Base-by-base conservation (phyloP, 2,329 filamentous ascomycete species). In the Fusarium sp. region DNA sequence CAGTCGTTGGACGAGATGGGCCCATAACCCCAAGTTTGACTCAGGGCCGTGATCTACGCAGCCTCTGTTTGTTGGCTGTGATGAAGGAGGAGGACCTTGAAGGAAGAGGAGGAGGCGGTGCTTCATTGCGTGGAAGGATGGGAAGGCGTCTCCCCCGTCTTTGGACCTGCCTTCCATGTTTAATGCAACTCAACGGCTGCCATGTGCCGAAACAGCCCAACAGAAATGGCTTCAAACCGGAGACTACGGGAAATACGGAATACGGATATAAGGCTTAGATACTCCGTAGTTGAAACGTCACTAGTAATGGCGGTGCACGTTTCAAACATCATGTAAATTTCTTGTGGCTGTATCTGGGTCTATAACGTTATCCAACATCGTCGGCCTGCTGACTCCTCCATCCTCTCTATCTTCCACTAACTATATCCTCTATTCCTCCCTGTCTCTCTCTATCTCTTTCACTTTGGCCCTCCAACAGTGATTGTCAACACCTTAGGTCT, bases 401-500 rank as follows among this genome's bases (percentile, higher is more conserved):
- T 10, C 4, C 9, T 30, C 45, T 50, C 47, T 30, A 10, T 52
- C 47, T 50, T 6, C 2, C 22, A 47, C 45, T 12, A 30, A 32
- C 30, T 11, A 32, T 32, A 11, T 32, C 10, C 30, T 32, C 30
- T 30, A 30, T 30, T 8, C 9, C 30, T 30, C 27, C 8, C 17
- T 2, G 17, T 25, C 45, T 25, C 43, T 14, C 22, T 50, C 45
- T 30, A 17, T 47, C 8, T n/a, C 4, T 20, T 4, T 38, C 40
- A 68, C 33, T 58, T 27, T 15, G 47, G 40, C 54, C 70, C 88
- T 14, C 90, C 90, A 37, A 92, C 83, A 3, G 85, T 86, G 59
- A 92, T 85, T 1, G 87, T 90, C 75, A 92, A 84, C 68, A 89
- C 76, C 79, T 84, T 81, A 1, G 91, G 91, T 62, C 85, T 85